Percentiles rank a stretch among this genome's conserved stretches.
phyloP scores from a whole-genome alignment of 148 eudicot species.

The Tetragonia tetragonoides region DNA sequence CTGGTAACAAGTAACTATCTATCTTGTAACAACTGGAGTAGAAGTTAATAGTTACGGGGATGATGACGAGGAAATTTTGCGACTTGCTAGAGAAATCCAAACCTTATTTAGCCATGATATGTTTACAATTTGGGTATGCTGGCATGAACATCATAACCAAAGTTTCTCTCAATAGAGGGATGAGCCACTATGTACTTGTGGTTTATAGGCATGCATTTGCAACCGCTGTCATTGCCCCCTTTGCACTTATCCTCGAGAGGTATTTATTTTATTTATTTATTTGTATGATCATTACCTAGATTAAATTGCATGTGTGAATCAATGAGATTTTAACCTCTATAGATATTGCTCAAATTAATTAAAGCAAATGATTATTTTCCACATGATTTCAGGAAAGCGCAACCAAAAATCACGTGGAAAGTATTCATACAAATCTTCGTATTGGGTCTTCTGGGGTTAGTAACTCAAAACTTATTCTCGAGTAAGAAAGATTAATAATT shows the following conservation, averaged over 20 bases:
- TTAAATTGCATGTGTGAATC: too few relatives aligned
- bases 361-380: too few relatives aligned
- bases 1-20: too few relatives aligned
- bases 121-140: conserved; percentile 69
- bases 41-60: too few relatives aligned
- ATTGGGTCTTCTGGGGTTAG: conserved; percentile 85
- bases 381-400: conserved; percentile 47
- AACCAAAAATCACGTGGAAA: conserved; percentile 73
- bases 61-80: too few relatives aligned
- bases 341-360: too few relatives aligned
- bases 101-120: conserved; percentile 75
- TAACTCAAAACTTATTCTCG: not conserved
- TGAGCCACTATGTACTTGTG: conserved; percentile 84
- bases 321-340: too few relatives aligned
- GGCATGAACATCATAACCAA: conserved; percentile 85
- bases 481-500: too few relatives aligned
- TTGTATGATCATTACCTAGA: too few relatives aligned
- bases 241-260: conserved; percentile 79
- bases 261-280: conserved; percentile 18
- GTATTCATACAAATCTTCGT: conserved; percentile 71
- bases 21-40: too few relatives aligned
- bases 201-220: conserved; percentile 86
- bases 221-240: conserved; percentile 74
- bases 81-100: conserved; percentile 34
- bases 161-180: conserved; percentile 76